phyloP scores from a whole-genome alignment of 2,329 filamentous ascomycete species.

The Metarhizium robertsii region DNA sequence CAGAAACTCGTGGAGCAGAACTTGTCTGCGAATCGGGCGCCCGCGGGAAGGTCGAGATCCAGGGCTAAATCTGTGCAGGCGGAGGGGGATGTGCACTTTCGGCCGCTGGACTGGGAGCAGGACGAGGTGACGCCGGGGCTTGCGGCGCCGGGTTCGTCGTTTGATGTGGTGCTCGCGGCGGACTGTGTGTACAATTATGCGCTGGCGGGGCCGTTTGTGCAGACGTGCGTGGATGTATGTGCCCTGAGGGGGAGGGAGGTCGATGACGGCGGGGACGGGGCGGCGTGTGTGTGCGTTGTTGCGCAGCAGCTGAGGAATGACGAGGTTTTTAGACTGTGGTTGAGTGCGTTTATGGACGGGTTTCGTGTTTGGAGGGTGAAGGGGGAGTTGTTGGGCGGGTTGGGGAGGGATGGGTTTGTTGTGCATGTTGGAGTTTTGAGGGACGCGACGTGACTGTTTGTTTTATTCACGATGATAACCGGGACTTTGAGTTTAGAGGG shows the following conservation, averaged over 20 bases:
- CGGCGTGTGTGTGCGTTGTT: conserved; percentile 64
- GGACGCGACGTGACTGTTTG: conserved; percentile 8
- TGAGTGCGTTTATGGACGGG: conserved; percentile 52
- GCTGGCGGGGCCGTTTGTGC: conserved; percentile 72
- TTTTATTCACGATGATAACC: too few species aligned
- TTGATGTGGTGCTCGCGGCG: conserved; percentile 72
- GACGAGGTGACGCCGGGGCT: conserved; percentile 40
- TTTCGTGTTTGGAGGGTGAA: conserved; percentile 77
- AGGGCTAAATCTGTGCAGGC: conserved; percentile 19
- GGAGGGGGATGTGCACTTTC: conserved; percentile 48
- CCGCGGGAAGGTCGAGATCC: conserved; percentile 15
- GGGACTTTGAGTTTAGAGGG: too few species aligned
- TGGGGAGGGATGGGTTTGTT: conserved; percentile 64
- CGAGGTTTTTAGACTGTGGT: conserved; percentile 78
- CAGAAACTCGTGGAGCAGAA: conserved; percentile 69
- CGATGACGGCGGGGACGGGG: conserved; percentile 8
- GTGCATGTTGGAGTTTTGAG: conserved; percentile 68
- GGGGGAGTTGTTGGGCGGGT: conserved; percentile 43
- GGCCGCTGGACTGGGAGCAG: conserved; percentile 75
- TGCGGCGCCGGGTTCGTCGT: conserved; percentile 30
- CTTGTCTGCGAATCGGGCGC: conserved; percentile 48
- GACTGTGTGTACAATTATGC: conserved; percentile 95
- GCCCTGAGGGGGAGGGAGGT: conserved; percentile 33
- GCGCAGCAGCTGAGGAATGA: conserved; percentile 83
- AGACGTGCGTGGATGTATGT: conserved; percentile 70